A percentile compares a stretch with the other conserved stretches of the same genome.
Conservation (phyloP, 352 stramenopile species). For the Phytopythium sindhum region DNA sequence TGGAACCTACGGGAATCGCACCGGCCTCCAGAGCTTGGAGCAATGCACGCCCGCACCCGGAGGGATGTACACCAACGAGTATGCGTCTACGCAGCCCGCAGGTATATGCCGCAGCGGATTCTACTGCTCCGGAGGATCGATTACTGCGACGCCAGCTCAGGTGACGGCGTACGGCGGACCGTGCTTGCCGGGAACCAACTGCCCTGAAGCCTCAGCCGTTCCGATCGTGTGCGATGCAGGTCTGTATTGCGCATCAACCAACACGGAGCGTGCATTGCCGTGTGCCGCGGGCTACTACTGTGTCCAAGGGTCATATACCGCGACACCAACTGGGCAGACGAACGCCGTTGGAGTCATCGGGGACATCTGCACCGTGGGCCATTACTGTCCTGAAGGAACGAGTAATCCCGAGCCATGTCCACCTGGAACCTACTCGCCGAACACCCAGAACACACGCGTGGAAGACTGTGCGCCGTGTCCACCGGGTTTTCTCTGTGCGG, state of each 20-base stretch:
- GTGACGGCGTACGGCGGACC: slow-evolving; percentile 44
- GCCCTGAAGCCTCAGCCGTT: slow-evolving; percentile 73
- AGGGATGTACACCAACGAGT: slow-evolving; percentile 58
- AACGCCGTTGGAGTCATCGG: slow-evolving; percentile 76
- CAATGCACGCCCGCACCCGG: slow-evolving; percentile 70
- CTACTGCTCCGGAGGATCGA: slow-evolving; percentile 75
- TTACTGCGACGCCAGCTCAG: slow-evolving; percentile 42
- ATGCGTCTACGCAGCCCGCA: slow-evolving; percentile 38
- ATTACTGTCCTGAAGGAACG: slow-evolving; percentile 76
- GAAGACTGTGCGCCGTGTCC: slow-evolving; percentile 70
- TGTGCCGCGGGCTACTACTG: slow-evolving; percentile 88
- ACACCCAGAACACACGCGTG: slow-evolving; percentile 48
- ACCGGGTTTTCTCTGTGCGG: slow-evolving; percentile 54
- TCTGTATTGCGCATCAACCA: slow-evolving; percentile 76
- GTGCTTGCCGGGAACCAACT: slow-evolving; percentile 86
- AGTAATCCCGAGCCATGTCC: slow-evolving; percentile 81
- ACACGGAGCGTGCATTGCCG: slow-evolving; percentile 59
- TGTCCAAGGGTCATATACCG: slow-evolving; percentile 78
- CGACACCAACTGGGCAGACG: slow-evolving; percentile 60
- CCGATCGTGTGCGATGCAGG: slow-evolving; percentile 81
- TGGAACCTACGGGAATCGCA: slow-evolving; percentile 71
- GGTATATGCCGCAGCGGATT: slow-evolving; percentile 76
- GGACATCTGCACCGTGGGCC: slow-evolving; percentile 60
- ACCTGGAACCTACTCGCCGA: slow-evolving; percentile 66
- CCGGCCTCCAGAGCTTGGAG: slow-evolving; percentile 28